phyloP scores from a whole-genome alignment of 331 rosid genomes.

The Quercus tomentella region DNA sequence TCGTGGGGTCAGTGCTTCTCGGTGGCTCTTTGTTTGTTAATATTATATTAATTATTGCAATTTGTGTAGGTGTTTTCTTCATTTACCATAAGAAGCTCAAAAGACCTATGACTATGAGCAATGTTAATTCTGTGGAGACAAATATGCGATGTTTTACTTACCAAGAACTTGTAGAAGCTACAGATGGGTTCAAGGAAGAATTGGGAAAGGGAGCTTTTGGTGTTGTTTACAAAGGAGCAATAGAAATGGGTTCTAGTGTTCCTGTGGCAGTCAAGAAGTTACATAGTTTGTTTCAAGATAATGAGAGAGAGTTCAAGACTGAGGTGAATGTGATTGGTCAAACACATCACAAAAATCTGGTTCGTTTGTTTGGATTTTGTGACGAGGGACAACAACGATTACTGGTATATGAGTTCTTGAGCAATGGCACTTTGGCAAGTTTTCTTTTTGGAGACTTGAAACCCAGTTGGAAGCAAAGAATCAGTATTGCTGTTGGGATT shows the following conservation, averaged over 20 bases:
- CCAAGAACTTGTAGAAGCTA: slow-evolving; percentile 35
- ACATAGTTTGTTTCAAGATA: slow-evolving; percentile 16
- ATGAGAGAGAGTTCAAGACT: slow-evolving; percentile 41
- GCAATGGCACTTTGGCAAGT: not conserved
- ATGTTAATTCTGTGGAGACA: not conserved
- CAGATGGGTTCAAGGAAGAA: slow-evolving; percentile 43
- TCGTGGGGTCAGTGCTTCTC: slow-evolving; percentile 23
- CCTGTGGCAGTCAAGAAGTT: slow-evolving; percentile 41
- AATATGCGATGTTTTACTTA: slow-evolving; percentile 35
- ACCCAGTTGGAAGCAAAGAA: slow-evolving; percentile 21
- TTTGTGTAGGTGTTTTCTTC: slow-evolving; percentile 9
- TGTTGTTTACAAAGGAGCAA: slow-evolving; percentile 35
- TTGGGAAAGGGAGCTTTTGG: slow-evolving; percentile 55
- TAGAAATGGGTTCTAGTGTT: not conserved
- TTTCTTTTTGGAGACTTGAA: not conserved
- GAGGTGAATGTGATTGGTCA: slow-evolving; percentile 10
- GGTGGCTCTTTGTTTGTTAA: slow-evolving; percentile 29
- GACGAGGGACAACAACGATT: not conserved
- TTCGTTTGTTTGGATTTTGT: not conserved
- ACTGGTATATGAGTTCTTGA: not conserved
- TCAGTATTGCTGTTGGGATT: slow-evolving; percentile 16
- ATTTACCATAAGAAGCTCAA: slow-evolving; percentile 18
- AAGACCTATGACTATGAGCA: not conserved
- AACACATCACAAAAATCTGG: not conserved
- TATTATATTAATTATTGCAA: slow-evolving; percentile 14